Conservation (phyloP, 352 stramenopile species). For the Phytophthora hibernalis region DNA sequence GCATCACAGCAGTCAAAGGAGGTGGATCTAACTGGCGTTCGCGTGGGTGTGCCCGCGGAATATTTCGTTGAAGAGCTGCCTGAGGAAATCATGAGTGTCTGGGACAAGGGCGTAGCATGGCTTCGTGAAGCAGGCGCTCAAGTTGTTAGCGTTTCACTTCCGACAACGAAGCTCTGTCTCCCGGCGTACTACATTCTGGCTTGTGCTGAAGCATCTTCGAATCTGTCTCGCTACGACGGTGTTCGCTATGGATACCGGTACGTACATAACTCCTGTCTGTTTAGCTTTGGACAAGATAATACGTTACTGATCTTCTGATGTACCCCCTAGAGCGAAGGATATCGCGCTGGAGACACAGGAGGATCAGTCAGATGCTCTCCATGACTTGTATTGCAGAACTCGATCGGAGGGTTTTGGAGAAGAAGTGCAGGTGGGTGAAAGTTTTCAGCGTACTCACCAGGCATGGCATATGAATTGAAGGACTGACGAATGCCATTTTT, state of each 20-base stretch:
- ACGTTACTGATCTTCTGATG: slow-evolving; percentile 2
- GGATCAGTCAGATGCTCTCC: slow-evolving; percentile 80
- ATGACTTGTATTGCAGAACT: slow-evolving; percentile 89
- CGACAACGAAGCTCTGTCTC: slow-evolving; percentile 89
- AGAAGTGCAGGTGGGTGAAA: slow-evolving; percentile 83
- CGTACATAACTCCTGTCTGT: slow-evolving; percentile 31
- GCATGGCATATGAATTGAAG: neutral
- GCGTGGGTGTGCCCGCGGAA: slow-evolving; percentile 93
- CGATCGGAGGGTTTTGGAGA: slow-evolving; percentile 91
- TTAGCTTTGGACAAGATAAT: neutral
- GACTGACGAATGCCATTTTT: neutral
- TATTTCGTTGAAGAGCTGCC: slow-evolving; percentile 95
- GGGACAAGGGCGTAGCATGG: slow-evolving; percentile 81
- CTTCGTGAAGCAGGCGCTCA: slow-evolving; percentile 73
- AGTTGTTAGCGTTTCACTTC: slow-evolving; percentile 79
- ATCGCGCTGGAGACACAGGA: slow-evolving; percentile 51
- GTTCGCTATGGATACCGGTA: slow-evolving; percentile 92
- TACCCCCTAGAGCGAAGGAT: slow-evolving; percentile 58
- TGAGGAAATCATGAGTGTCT: slow-evolving; percentile 83
- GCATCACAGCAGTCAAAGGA: slow-evolving; percentile 30
- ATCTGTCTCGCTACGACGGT: slow-evolving; percentile 97
- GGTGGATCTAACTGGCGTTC: slow-evolving; percentile 75
- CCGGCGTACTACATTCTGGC: slow-evolving; percentile 98
- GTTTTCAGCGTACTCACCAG: neutral
- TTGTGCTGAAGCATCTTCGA: slow-evolving; percentile 97